These are phyloP conservation scores for Guillardia theta DNA, from an alignment of 78 protist species.

Conservation along the genomic window DNA sequence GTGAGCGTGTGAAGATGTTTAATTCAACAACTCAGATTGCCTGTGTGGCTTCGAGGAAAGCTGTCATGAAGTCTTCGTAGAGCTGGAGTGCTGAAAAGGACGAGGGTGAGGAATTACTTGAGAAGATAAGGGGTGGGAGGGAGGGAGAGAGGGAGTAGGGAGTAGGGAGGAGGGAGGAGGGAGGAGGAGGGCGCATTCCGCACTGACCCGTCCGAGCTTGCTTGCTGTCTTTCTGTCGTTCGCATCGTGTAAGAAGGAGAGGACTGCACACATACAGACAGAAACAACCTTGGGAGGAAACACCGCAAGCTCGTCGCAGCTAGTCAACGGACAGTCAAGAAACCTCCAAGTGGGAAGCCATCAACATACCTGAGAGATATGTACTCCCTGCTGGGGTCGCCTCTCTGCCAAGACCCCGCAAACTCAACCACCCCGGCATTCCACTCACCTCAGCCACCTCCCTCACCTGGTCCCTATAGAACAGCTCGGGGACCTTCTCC, in stretches of 20 bases:
- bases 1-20: background rate
- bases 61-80: conserved; percentile 1
- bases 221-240: background rate
- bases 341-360: too few species aligned
- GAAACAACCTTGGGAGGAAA: background rate
- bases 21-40: background rate
- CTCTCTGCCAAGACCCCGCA: background rate
- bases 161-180: too few species aligned
- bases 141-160: too few species aligned
- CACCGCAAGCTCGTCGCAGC: background rate
- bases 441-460: background rate
- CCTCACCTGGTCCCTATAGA: background rate
- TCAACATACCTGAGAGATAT: background rate
- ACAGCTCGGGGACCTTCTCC: background rate
- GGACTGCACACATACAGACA: background rate
- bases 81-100: background rate
- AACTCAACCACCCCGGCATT: background rate
- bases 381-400: background rate
- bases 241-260: background rate
- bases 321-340: too few species aligned
- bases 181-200: background rate
- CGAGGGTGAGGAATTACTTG: too few species aligned
- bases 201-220: background rate
- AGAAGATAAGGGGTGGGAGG: too few species aligned
- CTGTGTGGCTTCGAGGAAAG: background rate